Evolutionary conservation across 805 yeast species (phyloP).

Genomic region (Cyberlindnera maritima): DNA sequence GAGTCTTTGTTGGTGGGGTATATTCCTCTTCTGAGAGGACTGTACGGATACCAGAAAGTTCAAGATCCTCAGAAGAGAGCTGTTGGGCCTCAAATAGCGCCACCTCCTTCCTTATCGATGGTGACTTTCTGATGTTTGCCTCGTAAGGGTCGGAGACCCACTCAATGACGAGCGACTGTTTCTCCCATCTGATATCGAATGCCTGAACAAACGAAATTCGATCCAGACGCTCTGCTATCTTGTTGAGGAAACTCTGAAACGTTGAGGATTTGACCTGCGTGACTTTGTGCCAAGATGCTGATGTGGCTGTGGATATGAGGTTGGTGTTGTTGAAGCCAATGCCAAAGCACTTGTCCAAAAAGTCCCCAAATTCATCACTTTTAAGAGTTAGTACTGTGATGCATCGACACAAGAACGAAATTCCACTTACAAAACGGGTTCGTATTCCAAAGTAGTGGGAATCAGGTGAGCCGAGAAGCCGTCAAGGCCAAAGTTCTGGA

Average conservation of each 20-base stretch:
- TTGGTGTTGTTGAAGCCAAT: slow-evolving; percentile 12
- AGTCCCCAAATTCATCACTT: slow-evolving; percentile 21
- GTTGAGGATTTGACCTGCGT: slow-evolving; percentile 17
- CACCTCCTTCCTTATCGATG: slow-evolving; percentile 22
- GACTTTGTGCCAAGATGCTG: slow-evolving; percentile 21
- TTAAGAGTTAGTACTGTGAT: slow-evolving; percentile 1
- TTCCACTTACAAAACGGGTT: slow-evolving; percentile 20
- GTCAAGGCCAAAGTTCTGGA: slow-evolving; percentile 21
- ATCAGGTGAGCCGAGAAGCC: slow-evolving; percentile 22
- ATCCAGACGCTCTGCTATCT: slow-evolving; percentile 16
- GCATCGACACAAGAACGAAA: too few relatives aligned
- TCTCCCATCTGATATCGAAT: slow-evolving; percentile 21
- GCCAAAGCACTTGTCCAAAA: slow-evolving; percentile 12
- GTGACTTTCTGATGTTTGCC: slow-evolving; percentile 9
- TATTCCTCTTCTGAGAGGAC: slow-evolving; percentile 17
- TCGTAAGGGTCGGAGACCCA: slow-evolving; percentile 25
- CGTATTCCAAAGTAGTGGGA: slow-evolving; percentile 21
- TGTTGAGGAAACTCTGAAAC: slow-evolving; percentile 19
- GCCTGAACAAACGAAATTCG: slow-evolving; percentile 21
- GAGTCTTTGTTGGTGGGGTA: slow-evolving; percentile 23
- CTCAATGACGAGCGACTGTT: slow-evolving; percentile 11
- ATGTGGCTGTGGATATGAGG: slow-evolving; percentile 22
- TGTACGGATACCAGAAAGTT: slow-evolving; percentile 23
- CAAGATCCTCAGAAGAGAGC: slow-evolving; percentile 19
- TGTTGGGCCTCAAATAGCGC: slow-evolving; percentile 22